A percentile compares a stretch with the other conserved stretches of the same genome.
These are phyloP conservation scores for Globisporangium nodosum DNA, from an alignment of 352 stramenopile species.

Conservation along the genomic window DNA sequence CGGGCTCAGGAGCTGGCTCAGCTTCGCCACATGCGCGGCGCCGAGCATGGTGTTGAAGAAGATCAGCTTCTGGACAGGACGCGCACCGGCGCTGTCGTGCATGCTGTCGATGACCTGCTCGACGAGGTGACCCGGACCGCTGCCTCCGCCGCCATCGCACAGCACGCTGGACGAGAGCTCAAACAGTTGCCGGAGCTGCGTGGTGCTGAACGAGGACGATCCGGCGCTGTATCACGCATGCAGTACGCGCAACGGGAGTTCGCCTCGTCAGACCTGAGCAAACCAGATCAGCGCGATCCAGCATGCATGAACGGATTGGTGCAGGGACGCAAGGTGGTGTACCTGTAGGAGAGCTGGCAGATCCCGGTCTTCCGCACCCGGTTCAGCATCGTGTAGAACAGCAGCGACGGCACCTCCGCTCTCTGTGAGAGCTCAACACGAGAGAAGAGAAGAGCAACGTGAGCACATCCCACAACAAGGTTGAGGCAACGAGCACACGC, in stretches of 20 bases:
- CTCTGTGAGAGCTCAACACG: conserved; percentile 18
- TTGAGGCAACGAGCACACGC: not conserved
- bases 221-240: conserved; percentile 17
- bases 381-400: conserved; percentile 74
- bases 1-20: conserved; percentile 31
- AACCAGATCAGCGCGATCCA: no score
- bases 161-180: conserved; percentile 53
- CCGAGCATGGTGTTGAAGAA: conserved; percentile 59
- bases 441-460: not conserved
- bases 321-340: not conserved
- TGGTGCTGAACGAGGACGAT: conserved; percentile 21
- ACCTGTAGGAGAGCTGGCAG: conserved; percentile 60
- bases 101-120: conserved; percentile 54
- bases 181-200: conserved; percentile 54
- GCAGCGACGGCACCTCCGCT: conserved; percentile 48
- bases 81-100: conserved; percentile 17
- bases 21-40: conserved; percentile 18
- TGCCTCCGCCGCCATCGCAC: conserved; percentile 32
- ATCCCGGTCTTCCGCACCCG: conserved; percentile 57
- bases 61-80: conserved; percentile 57
- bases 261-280: not conserved
- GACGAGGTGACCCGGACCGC: conserved; percentile 20
- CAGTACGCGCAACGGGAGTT: not conserved
- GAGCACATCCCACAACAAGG: not conserved
- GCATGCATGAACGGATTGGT: no score